Evolutionary conservation across 352 stramenopile species (phyloP), one percentile per base, ranked within the genome.

Genomic region (Aphanomyces cochlioides): DNA sequence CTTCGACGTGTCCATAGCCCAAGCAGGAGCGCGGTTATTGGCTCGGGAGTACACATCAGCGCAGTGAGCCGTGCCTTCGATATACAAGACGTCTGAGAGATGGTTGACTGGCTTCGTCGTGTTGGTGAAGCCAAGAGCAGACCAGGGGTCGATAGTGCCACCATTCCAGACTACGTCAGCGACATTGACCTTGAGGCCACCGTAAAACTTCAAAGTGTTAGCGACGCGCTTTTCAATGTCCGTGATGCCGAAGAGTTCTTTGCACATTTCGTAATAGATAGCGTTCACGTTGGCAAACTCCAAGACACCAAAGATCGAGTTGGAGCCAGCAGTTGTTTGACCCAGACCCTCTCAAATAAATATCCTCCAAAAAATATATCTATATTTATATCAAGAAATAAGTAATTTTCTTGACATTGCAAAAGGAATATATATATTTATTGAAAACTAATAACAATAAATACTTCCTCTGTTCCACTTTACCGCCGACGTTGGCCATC

Each of bases 261-360:
- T 64, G 69, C 88, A 96, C 77, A 88, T 73, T 54, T 90, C 38
- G 50, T 94, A 86, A 75, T 95, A 94, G 4, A 79, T 74, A 12
- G 92, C 59, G 70, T 90, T 71, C 5, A 95, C 80, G 45, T 94
- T 85, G 75, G 95, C 94, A 69, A 90, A 96, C 43, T 88, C 83
- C 41, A 96, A 72, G 72, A 93, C 79, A 39, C 73, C 79, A 56
- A 66, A 73, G 48, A 54, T 71, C 37, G 37, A 39, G 40, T 45
- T 73, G 21, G 45, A n/a, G n/a, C 43, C 43, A 2, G 56, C 38
- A 13, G 71, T 95, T 58, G 95, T n/a, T n/a, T n/a, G n/a, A n/a
- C n/a, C n/a, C n/a, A n/a, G n/a, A n/a, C n/a, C n/a, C n/a, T n/a
- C n/a, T n/a, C n/a, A n/a, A n/a, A n/a, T n/a, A n/a, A n/a, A n/a